These are phyloP conservation scores for Beauveria asiatica DNA, from an alignment of 2,329 filamentous ascomycete species.

Conservation along the genomic window DNA sequence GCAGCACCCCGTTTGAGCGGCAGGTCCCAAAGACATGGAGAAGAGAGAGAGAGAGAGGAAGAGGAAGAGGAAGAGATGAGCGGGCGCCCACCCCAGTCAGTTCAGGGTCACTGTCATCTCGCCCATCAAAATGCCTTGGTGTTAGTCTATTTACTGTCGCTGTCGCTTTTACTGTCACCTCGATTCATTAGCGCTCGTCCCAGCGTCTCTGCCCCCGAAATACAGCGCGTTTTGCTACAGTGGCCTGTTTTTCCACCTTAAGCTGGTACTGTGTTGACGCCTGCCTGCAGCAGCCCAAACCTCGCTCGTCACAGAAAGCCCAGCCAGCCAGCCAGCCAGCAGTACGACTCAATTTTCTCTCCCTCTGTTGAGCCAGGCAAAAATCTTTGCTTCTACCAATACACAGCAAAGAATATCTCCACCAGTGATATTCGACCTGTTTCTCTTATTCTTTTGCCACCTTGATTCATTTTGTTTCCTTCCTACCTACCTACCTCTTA, in stretches of 20 bases:
- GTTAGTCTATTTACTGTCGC: neutral
- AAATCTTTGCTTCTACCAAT: neutral
- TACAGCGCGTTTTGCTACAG: neutral
- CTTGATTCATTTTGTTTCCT: neutral
- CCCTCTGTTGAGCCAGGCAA: neutral
- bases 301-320: neutral
- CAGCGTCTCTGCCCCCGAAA: neutral
- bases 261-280: neutral
- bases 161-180: neutral
- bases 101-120: slow-evolving; percentile 1
- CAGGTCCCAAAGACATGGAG: neutral
- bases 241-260: neutral
- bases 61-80: neutral
- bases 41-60: no score
- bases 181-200: neutral
- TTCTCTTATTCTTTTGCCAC: neutral
- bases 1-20: neutral
- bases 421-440: neutral
- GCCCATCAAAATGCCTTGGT: neutral
- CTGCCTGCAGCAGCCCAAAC: neutral
- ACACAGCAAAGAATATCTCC: neutral
- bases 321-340: neutral
- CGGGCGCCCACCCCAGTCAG: slow-evolving; percentile 3
- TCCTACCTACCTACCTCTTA: neutral
- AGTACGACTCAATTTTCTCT: neutral